A percentile compares a stretch with the other conserved stretches of the same genome.
Evolutionary conservation across 805 yeast species (phyloP).

Genomic region (Candida takata): DNA sequence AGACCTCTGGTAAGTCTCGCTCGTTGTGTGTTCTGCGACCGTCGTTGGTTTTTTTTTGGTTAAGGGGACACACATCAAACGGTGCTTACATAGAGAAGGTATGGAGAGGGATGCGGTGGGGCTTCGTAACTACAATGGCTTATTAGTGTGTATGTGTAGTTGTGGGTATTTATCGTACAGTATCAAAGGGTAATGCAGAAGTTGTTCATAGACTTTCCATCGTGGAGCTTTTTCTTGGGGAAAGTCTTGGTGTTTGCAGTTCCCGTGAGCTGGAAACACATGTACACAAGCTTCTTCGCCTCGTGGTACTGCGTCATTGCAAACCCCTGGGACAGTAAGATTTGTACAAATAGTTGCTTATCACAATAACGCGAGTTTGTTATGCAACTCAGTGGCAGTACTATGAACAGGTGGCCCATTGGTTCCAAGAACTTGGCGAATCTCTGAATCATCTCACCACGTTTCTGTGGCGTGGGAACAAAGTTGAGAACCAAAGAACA

Average conservation of each 20-base stretch:
- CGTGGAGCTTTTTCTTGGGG: conserved; percentile 43
- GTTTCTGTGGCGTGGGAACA: conserved; percentile 59
- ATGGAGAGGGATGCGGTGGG: too few species aligned
- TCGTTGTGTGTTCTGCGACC: too few species aligned
- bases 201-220: conserved; percentile 61
- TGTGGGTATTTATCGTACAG: too few species aligned
- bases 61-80: too few species aligned
- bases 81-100: too few species aligned
- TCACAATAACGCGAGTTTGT: conserved; percentile 75
- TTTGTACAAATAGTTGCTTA: conserved; percentile 30
- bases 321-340: conserved; percentile 62
- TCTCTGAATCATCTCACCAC: conserved; percentile 74
- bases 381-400: conserved; percentile 83
- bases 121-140: too few species aligned
- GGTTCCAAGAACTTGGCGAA: conserved; percentile 48
- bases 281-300: conserved; percentile 67
- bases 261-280: conserved; percentile 52
- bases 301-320: conserved; percentile 37
- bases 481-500: conserved; percentile 86
- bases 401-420: conserved; percentile 43
- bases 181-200: conserved; percentile 41
- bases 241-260: conserved; percentile 1
- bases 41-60: too few species aligned
- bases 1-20: too few species aligned
- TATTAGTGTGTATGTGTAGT: too few species aligned